Percentiles rank a stretch among this genome's conserved stretches.
Evolutionary conservation across 495 filamentous ascomycete species (phyloP).

Genomic region (Physcia stellaris): DNA sequence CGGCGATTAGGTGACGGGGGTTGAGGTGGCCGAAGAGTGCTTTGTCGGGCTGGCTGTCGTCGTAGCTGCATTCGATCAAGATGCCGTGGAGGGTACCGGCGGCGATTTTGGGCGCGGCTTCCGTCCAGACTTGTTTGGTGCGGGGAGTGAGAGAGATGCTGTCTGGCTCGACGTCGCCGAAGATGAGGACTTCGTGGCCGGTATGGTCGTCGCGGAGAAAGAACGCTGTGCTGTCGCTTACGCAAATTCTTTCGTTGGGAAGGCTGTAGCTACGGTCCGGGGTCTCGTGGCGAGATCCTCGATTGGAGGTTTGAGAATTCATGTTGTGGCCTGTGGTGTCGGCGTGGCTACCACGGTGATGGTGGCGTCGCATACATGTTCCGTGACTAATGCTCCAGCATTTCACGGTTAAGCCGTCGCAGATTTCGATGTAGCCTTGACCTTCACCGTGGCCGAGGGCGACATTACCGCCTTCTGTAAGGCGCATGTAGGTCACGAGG

Average conservation of each 20-base stretch:
- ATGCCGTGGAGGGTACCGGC: constrained; percentile 57
- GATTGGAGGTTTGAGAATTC: constrained; percentile 16
- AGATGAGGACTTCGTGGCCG: constrained; percentile 70
- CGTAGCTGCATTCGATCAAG: constrained; percentile 92
- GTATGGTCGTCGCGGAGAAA: constrained; percentile 66
- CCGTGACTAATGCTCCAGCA: constrained; percentile 76
- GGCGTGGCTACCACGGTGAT: constrained; percentile 42
- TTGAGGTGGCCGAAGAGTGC: constrained; percentile 79
- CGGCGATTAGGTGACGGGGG: constrained; percentile 64
- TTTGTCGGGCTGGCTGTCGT: constrained; percentile 57
- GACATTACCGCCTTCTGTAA: constrained; percentile 76
- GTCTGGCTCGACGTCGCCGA: constrained; percentile 92
- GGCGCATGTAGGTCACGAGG: constrained; percentile 75
- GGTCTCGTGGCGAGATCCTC: constrained; percentile 8
- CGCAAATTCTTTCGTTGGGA: constrained; percentile 36
- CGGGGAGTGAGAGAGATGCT: constrained; percentile 67
- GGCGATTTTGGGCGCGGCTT: constrained; percentile 71
- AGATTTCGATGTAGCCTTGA: constrained; percentile 72
- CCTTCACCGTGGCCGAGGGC: constrained; percentile 61
- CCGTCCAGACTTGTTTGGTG: constrained; percentile 65
- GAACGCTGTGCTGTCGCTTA: constrained; percentile 76
- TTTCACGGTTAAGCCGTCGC: constrained; percentile 66
- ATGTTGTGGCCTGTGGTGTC: constrained; percentile 16
- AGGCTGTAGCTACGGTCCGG: constrained; percentile 12
- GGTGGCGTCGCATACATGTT: constrained; percentile 61